A percentile compares a stretch with the other conserved stretches of the same genome.
phyloP scores from a whole-genome alignment of 2,329 filamentous ascomycete genomes.

The Penicillium janthinellum region DNA sequence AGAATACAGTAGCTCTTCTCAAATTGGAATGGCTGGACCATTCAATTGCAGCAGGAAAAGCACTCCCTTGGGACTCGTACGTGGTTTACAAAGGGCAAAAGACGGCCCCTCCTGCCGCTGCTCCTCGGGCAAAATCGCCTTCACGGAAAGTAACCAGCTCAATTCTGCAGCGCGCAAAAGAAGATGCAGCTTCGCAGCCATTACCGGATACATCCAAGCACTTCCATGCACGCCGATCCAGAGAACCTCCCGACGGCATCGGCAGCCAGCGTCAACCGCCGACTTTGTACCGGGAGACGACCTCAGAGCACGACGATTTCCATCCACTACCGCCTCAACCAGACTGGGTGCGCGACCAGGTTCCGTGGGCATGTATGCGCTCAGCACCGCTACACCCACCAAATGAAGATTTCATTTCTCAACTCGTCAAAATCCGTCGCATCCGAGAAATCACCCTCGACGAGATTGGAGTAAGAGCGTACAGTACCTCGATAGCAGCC shows the following conservation, averaged over 20 bases:
- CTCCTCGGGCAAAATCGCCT: not conserved
- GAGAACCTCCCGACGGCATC: conserved; percentile 23
- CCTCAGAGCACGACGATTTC: conserved; percentile 71
- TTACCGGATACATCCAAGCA: conserved; percentile 8
- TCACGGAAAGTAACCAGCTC: conserved; percentile 18
- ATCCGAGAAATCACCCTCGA: conserved; percentile 72
- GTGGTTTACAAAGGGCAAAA: conserved; percentile 55
- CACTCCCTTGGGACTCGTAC: conserved; percentile 53
- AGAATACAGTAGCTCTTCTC: conserved; percentile 51
- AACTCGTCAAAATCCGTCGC: conserved; percentile 73
- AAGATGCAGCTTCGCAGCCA: conserved; percentile 42
- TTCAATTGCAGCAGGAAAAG: conserved; percentile 46
- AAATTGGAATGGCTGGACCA: conserved; percentile 57
- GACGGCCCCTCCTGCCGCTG: conserved; percentile 33
- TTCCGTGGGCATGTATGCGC: conserved; percentile 78
- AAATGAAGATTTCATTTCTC: conserved; percentile 73
- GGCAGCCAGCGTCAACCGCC: conserved; percentile 37
- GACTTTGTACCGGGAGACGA: conserved; percentile 67
- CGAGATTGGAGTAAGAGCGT: conserved; percentile 78
- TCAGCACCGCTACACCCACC: conserved; percentile 69
- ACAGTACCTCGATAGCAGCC: conserved; percentile 81
- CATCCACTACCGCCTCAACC: conserved; percentile 66
- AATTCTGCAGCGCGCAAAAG: conserved; percentile 59
- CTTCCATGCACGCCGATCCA: conserved; percentile 26
- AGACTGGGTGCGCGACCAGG: conserved; percentile 64